These are phyloP conservation scores for Ophiostoma piceae DNA, from an alignment of 2,329 filamentous ascomycete species.

Conservation along the genomic window DNA sequence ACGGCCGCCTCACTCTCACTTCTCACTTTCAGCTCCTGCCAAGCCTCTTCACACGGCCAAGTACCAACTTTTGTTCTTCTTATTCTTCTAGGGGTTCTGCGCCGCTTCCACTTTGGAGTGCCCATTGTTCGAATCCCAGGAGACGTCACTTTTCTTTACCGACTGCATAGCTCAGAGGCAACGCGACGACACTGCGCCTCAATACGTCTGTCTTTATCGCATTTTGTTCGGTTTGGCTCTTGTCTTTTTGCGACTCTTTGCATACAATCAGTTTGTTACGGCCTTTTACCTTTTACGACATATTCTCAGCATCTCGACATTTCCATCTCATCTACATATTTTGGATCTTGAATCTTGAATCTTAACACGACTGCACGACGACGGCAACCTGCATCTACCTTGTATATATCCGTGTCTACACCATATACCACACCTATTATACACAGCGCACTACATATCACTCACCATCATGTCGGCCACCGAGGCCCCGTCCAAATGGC, in stretches of 20 bases:
- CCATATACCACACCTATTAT: no score
- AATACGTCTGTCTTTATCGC: neutral
- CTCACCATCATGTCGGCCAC: constrained; percentile 14
- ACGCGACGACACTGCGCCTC: neutral
- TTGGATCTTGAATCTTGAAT: no score
- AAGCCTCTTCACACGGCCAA: neutral
- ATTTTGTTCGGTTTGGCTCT: neutral
- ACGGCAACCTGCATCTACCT: neutral
- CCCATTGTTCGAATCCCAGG: neutral
- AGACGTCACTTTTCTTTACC: neutral
- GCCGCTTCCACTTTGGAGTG: neutral
- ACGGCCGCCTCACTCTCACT: neutral
- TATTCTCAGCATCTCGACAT: neutral
- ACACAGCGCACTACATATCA: neutral
- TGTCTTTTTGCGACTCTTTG: neutral
- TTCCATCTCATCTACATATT: neutral
- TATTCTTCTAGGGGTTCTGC: neutral
- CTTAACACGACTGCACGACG: neutral
- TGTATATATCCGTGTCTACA: no score
- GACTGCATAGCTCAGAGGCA: neutral
- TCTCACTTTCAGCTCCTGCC: neutral
- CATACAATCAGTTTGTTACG: neutral
- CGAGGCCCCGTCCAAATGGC: constrained; percentile 20
- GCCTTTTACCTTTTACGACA: no score
- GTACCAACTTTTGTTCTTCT: neutral